These are phyloP conservation scores for Sabuloglossum arenarium DNA, from an alignment of 495 filamentous ascomycete species.

Conservation along the genomic window DNA sequence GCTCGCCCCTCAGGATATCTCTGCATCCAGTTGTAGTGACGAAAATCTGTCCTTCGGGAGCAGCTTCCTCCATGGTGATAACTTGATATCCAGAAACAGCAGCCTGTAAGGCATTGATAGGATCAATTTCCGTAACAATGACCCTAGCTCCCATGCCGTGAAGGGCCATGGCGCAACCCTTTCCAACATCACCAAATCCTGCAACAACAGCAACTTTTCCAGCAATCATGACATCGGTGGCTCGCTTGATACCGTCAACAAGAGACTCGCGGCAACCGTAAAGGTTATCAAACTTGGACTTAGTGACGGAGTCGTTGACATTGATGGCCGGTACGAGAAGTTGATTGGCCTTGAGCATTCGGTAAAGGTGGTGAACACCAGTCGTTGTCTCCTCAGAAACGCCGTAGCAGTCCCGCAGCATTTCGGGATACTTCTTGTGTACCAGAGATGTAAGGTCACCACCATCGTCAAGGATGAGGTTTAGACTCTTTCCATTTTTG, in stretches of 20 bases:
- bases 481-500: constrained; percentile 89
- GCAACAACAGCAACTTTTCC: constrained; percentile 96
- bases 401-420: constrained; percentile 94
- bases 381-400: constrained; percentile 99
- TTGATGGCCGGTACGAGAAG: constrained; percentile 83
- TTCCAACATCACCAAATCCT: constrained; percentile 97
- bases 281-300: constrained; percentile 99
- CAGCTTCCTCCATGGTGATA: constrained; percentile 92
- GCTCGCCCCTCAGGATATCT: constrained; percentile 77
- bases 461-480: constrained; percentile 97
- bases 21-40: constrained; percentile 98
- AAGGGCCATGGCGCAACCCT: constrained; percentile 92
- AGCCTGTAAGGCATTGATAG: constrained; percentile 98
- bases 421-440: constrained; percentile 93
- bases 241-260: constrained; percentile 98
- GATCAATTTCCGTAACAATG: constrained; percentile 90
- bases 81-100: constrained; percentile 95
- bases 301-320: constrained; percentile 97
- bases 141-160: constrained; percentile 95
- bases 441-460: constrained; percentile 93
- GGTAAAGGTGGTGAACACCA: constrained; percentile 97
- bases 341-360: constrained; percentile 73
- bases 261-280: constrained; percentile 99
- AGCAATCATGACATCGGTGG: constrained; percentile 99
- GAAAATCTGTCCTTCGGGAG: constrained; percentile 79